Conservation (phyloP, 345 rosid genomes). For the Camelina sativa region DNA sequence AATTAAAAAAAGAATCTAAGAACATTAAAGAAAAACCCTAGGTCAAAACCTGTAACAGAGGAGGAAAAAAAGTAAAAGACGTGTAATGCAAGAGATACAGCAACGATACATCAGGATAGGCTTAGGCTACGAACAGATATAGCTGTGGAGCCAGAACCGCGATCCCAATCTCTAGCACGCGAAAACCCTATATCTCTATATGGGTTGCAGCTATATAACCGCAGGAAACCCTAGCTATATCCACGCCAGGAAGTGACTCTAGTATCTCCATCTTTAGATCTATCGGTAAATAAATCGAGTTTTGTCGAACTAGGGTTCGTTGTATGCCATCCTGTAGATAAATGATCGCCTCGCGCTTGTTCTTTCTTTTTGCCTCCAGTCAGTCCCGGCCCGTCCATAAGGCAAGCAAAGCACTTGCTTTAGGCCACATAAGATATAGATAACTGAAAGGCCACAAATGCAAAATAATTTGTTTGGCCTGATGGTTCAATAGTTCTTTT, state of each 20-base stretch:
- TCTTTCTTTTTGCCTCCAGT: too few relatives aligned
- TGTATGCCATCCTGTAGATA: too few relatives aligned
- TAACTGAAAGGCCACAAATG: too few relatives aligned
- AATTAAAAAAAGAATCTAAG: neutral
- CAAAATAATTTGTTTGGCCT: too few relatives aligned
- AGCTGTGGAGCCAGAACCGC: neutral
- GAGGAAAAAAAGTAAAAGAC: neutral
- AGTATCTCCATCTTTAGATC: conserved; percentile 65
- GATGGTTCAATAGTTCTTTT: too few relatives aligned
- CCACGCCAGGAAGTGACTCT: conserved; percentile 56
- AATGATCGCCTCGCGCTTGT: too few relatives aligned
- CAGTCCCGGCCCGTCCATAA: too few relatives aligned
- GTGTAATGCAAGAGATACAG: conserved; percentile 17
- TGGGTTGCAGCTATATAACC: conserved; percentile 13
- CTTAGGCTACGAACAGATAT: neutral
- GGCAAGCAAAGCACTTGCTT: too few relatives aligned
- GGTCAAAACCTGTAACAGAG: neutral
- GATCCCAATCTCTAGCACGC: conserved; percentile 1
- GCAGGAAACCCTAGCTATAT: conserved; percentile 52
- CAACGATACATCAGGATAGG: neutral
- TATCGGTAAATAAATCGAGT: conserved; percentile 39
- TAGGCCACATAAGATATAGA: too few relatives aligned
- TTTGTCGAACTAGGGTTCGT: neutral
- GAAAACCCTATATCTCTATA: neutral
- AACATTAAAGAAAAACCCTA: neutral